Percentiles rank a stretch among this genome's conserved stretches.
These are phyloP conservation scores for Trichoderma polysporum DNA, from an alignment of 2,329 filamentous ascomycete genomes.

Conservation along the genomic window DNA sequence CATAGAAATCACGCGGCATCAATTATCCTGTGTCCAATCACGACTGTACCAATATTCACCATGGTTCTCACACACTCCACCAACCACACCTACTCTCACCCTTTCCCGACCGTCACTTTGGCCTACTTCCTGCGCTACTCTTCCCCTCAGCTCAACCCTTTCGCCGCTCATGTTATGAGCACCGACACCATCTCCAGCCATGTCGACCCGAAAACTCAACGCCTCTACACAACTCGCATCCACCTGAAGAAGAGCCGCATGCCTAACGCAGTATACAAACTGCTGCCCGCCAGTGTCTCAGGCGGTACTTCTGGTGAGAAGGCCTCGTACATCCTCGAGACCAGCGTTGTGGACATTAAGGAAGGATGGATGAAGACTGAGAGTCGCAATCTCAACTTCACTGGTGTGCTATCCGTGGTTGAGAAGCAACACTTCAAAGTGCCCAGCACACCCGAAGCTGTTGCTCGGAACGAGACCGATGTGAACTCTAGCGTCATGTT, in stretches of 20 bases:
- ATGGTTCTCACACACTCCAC: constrained; percentile 66
- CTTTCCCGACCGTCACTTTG: constrained; percentile 81
- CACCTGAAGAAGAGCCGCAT: constrained; percentile 81
- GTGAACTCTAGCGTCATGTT: constrained; percentile 75
- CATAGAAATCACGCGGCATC: background rate
- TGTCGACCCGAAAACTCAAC: constrained; percentile 71
- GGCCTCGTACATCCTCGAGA: constrained; percentile 78
- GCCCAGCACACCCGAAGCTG: constrained; percentile 33
- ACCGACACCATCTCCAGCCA: constrained; percentile 77
- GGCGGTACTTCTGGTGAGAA: constrained; percentile 65
- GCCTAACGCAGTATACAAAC: constrained; percentile 70
- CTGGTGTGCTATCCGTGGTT: constrained; percentile 74
- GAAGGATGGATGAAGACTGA: constrained; percentile 83
- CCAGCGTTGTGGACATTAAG: constrained; percentile 72
- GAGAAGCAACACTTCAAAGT: constrained; percentile 69
- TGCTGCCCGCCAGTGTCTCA: constrained; percentile 68
- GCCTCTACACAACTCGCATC: constrained; percentile 74
- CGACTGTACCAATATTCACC: constrained; percentile 30
- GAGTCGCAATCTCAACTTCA: constrained; percentile 78
- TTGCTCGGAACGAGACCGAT: constrained; percentile 51
- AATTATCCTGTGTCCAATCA: constrained; percentile 10
- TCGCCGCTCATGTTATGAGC: constrained; percentile 77
- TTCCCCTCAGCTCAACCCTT: constrained; percentile 68
- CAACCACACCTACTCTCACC: constrained; percentile 73
- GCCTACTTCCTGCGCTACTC: constrained; percentile 89